These are phyloP conservation scores for Candida gigantensis DNA, from an alignment of 1,139 yeast genomes.

Conservation along the genomic window DNA sequence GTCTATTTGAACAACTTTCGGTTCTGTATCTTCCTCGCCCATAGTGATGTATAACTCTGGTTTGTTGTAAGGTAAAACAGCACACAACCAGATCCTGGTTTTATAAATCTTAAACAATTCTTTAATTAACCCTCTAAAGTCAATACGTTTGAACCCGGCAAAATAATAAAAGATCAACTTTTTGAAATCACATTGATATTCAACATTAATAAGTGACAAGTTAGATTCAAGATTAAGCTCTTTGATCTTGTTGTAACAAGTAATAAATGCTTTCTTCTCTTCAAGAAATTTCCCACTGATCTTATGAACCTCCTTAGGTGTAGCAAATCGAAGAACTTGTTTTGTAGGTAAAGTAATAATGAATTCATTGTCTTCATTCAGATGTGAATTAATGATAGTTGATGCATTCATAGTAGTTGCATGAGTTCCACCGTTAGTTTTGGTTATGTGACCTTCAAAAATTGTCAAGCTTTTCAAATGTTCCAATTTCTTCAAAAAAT, in stretches of 20 bases:
- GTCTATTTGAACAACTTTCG: slow-evolving; percentile 8
- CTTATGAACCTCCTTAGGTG: slow-evolving; percentile 48
- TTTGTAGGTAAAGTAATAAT: slow-evolving; percentile 50
- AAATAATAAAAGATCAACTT: slow-evolving; percentile 88
- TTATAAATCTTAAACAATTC: slow-evolving; percentile 91
- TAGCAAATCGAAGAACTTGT: slow-evolving; percentile 51
- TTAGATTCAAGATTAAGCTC: slow-evolving; percentile 42
- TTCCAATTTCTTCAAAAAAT: slow-evolving; percentile 74
- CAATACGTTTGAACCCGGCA: slow-evolving; percentile 78
- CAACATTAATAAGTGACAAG: slow-evolving; percentile 67
- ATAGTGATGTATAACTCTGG: slow-evolving; percentile 31
- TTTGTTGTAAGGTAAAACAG: slow-evolving; percentile 54
- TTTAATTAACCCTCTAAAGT: slow-evolving; percentile 87
- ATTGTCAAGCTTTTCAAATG: slow-evolving; percentile 74
- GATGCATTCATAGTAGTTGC: slow-evolving; percentile 41
- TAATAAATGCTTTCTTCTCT: slow-evolving; percentile 48
- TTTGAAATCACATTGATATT: slow-evolving; percentile 93
- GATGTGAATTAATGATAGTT: slow-evolving; percentile 40
- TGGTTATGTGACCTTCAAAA: slow-evolving; percentile 27
- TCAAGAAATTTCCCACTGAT: slow-evolving; percentile 46
- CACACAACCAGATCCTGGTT: slow-evolving; percentile 97
- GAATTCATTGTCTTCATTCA: slow-evolving; percentile 47
- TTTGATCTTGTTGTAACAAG: slow-evolving; percentile 47
- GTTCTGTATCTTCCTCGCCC: slow-evolving; percentile 10
- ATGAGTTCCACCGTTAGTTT: slow-evolving; percentile 36